phyloP scores from a whole-genome alignment of 345 rosid species.

The Erysimum cheiranthoides region DNA sequence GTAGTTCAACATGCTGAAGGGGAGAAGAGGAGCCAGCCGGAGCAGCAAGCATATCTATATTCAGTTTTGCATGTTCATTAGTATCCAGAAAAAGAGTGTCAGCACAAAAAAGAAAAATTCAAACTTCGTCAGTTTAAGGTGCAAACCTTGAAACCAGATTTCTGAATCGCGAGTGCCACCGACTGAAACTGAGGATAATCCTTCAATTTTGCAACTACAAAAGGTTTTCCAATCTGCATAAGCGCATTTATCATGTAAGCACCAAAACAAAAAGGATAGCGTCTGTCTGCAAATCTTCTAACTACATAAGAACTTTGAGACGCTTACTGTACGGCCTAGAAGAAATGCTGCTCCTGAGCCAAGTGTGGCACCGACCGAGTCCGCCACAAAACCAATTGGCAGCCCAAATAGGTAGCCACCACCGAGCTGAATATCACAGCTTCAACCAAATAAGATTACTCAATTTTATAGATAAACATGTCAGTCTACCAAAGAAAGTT shows the following conservation, averaged over 20 bases:
- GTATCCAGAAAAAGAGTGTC: neutral
- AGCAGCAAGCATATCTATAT: conserved; percentile 89
- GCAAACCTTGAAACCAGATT: conserved; percentile 96
- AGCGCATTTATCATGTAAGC: conserved; percentile 15
- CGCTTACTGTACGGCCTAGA: conserved; percentile 82
- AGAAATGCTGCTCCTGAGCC: conserved; percentile 97
- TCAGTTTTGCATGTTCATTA: conserved; percentile 30
- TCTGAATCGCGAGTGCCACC: conserved; percentile 81
- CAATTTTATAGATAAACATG: neutral
- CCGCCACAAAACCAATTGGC: conserved; percentile 90
- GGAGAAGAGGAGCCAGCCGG: conserved; percentile 95
- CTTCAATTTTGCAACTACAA: conserved; percentile 84
- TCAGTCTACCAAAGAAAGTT: neutral
- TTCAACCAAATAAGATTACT: conserved; percentile 35
- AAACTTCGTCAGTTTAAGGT: neutral
- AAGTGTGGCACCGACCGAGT: conserved; percentile 90
- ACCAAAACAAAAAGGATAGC: neutral
- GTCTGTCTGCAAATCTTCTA: conserved; percentile 1
- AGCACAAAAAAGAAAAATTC: neutral
- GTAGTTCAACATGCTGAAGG: conserved; percentile 95
- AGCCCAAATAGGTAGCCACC: conserved; percentile 98
- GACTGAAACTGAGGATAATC: conserved; percentile 94
- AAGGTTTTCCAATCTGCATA: conserved; percentile 79
- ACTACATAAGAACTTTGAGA: conserved; percentile 20
- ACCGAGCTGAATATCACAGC: conserved; percentile 73